phyloP scores from a whole-genome alignment of 768 basidiomycete species.

The Clitopilus hobsonii region DNA sequence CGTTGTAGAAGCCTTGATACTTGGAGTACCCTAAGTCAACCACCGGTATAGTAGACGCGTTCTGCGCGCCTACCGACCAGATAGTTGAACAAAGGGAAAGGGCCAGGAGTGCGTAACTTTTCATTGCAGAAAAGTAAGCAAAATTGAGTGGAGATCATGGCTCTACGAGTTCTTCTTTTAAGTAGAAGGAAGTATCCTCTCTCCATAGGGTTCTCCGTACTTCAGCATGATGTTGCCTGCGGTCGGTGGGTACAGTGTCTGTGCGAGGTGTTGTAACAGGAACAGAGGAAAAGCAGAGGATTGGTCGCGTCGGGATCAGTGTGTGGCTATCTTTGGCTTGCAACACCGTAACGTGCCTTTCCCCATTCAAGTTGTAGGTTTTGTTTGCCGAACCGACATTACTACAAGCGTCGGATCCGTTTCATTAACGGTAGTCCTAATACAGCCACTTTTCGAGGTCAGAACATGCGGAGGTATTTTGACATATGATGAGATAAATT shows the following conservation, averaged over 20 bases:
- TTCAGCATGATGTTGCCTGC: not conserved
- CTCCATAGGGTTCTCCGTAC: not conserved
- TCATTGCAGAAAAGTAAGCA: not conserved
- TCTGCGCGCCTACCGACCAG: not conserved
- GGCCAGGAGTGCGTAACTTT: not conserved
- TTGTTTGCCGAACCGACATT: no score
- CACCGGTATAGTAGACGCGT: not conserved
- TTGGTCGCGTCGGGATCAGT: not conserved
- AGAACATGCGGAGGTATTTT: no score
- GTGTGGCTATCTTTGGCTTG: not conserved
- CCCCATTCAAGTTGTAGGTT: no score
- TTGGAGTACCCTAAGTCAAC: conserved; percentile 41
- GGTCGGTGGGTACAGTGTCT: not conserved
- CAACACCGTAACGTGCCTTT: not conserved
- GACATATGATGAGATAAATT: no score
- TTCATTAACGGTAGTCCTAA: no score
- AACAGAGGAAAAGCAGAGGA: not conserved
- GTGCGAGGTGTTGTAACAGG: not conserved
- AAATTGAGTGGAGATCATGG: not conserved
- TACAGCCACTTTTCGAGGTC: no score
- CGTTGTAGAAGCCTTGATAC: conserved; percentile 35
- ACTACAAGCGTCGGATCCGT: no score
- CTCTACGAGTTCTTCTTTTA: not conserved
- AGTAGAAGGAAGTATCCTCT: not conserved
- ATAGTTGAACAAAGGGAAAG: not conserved